Conservation (phyloP, 2,329 filamentous ascomycete species). For the Microcyclospora tardicrescens region DNA sequence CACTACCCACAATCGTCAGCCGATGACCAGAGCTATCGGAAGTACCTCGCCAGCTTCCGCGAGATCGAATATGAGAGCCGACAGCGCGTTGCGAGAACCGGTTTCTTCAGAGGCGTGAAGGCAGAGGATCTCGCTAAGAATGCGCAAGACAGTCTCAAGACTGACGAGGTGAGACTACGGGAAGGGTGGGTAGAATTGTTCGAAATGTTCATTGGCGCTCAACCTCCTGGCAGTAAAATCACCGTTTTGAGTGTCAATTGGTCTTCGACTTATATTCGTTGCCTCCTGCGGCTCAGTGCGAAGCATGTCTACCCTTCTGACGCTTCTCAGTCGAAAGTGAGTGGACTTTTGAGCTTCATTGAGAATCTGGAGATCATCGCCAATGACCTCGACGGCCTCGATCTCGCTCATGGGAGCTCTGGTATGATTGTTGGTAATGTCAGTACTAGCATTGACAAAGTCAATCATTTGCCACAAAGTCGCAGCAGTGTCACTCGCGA, state of each 20-base stretch:
- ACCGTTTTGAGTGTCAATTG: conserved; percentile 36
- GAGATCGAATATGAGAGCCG: conserved; percentile 30
- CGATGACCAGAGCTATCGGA: neutral
- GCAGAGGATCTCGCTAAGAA: conserved; percentile 17
- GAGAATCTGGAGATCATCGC: conserved; percentile 15
- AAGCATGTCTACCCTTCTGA: neutral
- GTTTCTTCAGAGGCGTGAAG: conserved; percentile 29
- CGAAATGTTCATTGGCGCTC: conserved; percentile 6
- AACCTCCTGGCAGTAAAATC: conserved; percentile 8
- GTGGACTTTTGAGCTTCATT: conserved; percentile 4
- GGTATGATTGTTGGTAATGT: conserved; percentile 20
- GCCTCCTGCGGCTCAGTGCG: conserved; percentile 2
- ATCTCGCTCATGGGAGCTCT: conserved; percentile 13
- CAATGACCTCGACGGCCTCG: conserved; percentile 24
- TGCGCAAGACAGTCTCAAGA: conserved; percentile 17
- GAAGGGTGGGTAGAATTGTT: conserved; percentile 25
- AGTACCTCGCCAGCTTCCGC: conserved; percentile 25
- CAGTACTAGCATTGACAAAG: conserved; percentile 30
- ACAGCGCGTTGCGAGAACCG: conserved; percentile 25
- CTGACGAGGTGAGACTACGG: conserved; percentile 24
- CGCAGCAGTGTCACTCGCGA: neutral
- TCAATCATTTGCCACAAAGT: conserved; percentile 14
- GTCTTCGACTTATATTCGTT: conserved; percentile 30
- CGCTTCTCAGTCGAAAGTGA: conserved; percentile 1
- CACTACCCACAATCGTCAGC: conserved; percentile 18